Conservation (phyloP, 306 rosid genomes). For the Prunus davidiana region DNA sequence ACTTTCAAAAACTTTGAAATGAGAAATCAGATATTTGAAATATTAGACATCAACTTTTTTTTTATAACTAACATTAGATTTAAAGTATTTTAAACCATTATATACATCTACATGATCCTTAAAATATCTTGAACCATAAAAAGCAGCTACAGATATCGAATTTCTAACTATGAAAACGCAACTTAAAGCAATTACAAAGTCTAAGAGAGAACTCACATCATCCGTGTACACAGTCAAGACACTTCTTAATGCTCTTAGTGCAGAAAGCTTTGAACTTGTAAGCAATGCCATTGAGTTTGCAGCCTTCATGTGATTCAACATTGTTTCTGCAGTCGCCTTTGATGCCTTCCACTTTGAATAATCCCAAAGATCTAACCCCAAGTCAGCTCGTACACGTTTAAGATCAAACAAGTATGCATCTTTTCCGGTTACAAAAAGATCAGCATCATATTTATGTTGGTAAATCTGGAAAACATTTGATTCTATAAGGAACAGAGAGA, state of each 20-base stretch:
- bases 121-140: neutral
- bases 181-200: constrained; percentile 17
- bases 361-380: constrained; percentile 81
- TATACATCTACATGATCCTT: neutral
- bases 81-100: neutral
- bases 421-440: constrained; percentile 41
- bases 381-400: constrained; percentile 52
- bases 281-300: constrained; percentile 63
- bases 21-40: neutral
- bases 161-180: neutral
- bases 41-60: neutral
- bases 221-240: constrained; percentile 54
- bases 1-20: constrained; percentile 2
- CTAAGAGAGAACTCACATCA: constrained; percentile 56
- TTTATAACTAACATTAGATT: neutral
- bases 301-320: constrained; percentile 62
- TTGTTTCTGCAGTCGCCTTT: constrained; percentile 63
- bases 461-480: constrained; percentile 49
- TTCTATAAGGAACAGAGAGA: constrained; percentile 57
- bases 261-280: constrained; percentile 69
- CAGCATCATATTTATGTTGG: constrained; percentile 51
- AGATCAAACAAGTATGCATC: constrained; percentile 64
- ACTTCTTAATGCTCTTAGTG: constrained; percentile 58
- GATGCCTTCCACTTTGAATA: constrained; percentile 71
- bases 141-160: neutral